Evolutionary conservation across 2,329 filamentous ascomycete species (phyloP), one percentile per base, ranked within the genome.

Genomic region (Epichloe aotearoae): DNA sequence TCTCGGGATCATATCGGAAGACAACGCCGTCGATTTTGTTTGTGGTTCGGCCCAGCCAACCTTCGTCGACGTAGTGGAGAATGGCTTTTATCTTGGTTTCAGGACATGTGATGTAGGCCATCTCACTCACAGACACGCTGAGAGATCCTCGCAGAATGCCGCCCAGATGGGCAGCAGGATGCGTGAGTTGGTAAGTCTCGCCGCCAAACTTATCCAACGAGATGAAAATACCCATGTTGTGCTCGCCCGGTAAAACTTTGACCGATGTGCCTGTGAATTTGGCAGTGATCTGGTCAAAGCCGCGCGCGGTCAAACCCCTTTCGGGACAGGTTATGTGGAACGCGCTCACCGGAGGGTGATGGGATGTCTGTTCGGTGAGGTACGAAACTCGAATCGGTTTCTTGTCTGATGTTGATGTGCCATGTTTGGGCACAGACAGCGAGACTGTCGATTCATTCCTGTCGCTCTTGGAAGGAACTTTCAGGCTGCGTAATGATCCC

Each of bases 221-320:
- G 65, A 98, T 84, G 69, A 96, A 98, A 60, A 98, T 97, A 56
- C 93, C 93, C 57, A 94, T 75, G 66, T 98, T 98, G 71, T 95
- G 88, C 63, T 90, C 83, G 55, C 93, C 93, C 0, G 93, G 88
- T 20, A 84, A 83, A 38, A 98, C 91, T 64, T 89, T 88, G 66
- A 98, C 79, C 59, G 87, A 91, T 17, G 93, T 96, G 52, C 93
- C 93, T 1, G 93, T 97, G 69, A 98, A 98, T 68, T 96, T 97
- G 62, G 93, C 93, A 58, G 86, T 91, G 61, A 98, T 83, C 71
- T 98, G 93, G 63, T 98, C 93, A 63, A 91, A 98, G 1, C 93
- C 93, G 52, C 85, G 79, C 15, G 93, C 93, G 38, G 81, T 82
- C 57, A 98, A 78, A 30, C 91, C 93, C 64, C 88, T 90, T 58